These are phyloP conservation scores for Telfairia occidentalis DNA, from an alignment of 331 rosid genomes.

Conservation along the genomic window DNA sequence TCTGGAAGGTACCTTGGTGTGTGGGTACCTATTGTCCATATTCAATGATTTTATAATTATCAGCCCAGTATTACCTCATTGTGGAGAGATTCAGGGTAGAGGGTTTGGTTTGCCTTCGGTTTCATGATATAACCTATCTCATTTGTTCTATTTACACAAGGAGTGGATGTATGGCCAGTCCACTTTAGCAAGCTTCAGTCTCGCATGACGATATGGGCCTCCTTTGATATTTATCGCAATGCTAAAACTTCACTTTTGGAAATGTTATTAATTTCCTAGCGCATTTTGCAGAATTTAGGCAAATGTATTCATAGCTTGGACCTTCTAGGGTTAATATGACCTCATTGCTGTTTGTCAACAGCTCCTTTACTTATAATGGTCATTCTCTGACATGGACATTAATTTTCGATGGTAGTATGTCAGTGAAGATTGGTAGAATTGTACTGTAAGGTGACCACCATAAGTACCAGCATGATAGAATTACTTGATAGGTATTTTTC, in stretches of 20 bases:
- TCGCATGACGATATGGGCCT: neutral
- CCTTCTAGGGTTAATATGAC: neutral
- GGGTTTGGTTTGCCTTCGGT: neutral
- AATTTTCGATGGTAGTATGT: neutral
- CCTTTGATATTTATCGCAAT: neutral
- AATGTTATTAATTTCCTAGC: neutral
- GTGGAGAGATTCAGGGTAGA: neutral
- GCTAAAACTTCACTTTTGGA: neutral
- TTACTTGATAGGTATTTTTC: neutral
- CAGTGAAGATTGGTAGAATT: neutral
- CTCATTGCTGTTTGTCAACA: neutral
- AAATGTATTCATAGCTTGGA: neutral
- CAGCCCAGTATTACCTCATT: neutral
- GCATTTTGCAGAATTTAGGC: neutral
- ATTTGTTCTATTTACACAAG: neutral
- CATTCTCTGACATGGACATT: neutral
- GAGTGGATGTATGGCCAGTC: neutral
- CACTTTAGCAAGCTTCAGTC: neutral
- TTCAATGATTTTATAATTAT: neutral
- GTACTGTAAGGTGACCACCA: neutral
- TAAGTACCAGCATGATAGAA: neutral
- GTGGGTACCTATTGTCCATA: neutral
- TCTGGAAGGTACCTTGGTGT: neutral
- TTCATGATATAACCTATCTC: neutral
- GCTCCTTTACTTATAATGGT: neutral